Evolutionary conservation across 202 grass and related monocot genomes (phyloP), one percentile per base, ranked within the genome.

Genomic region (Schoenoplectus tabernaemontani): DNA sequence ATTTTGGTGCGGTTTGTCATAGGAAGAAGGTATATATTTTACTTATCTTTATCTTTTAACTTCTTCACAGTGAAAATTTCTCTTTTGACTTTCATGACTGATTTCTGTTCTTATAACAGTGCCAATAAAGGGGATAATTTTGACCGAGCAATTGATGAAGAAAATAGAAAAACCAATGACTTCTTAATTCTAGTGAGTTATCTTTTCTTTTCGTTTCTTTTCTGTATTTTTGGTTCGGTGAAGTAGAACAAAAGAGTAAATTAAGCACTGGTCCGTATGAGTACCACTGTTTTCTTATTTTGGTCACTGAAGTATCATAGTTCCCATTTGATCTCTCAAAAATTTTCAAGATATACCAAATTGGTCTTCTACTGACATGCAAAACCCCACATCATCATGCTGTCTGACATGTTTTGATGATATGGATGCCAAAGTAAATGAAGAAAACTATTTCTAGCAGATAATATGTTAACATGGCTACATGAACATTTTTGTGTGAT

Each of bases 1-100:
- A 86, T 96, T 86, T 64, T 93, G 76, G 91, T 92, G 79, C 92
- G 92, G 68, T 99, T 99, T 81, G 57, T 99, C 58, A 91, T 99
- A 82, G 92, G 96, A 89, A 87, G 90, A 96, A 99, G 92, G 96
- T 99, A 86, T 37, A 15, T 57, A 47, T 83, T 76, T 81, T 73
- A 59, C 13, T 61, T 7, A 36, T 82, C 17, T 32, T 82, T 57
- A 78, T 75, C 13, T 84, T 6, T 47, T 75, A 82, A 30, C 82
- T 57, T 16, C 33, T 66, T 81, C 64, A 66, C 58, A 63, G 19
- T 86, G 17, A 67, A 79, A 65, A 48, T 75, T 54, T 85, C 62
- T 90, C 57, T 84, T 81, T 57, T 51, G 23, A 63, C 24, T 30
- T 57, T 78, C 4, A 44, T 43, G 50, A 59, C 39, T 80, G 24